A percentile compares a stretch with the other conserved stretches of the same genome.
These are phyloP conservation scores for Trametes maxima DNA, from an alignment of 768 basidiomycete genomes.

Conservation along the genomic window DNA sequence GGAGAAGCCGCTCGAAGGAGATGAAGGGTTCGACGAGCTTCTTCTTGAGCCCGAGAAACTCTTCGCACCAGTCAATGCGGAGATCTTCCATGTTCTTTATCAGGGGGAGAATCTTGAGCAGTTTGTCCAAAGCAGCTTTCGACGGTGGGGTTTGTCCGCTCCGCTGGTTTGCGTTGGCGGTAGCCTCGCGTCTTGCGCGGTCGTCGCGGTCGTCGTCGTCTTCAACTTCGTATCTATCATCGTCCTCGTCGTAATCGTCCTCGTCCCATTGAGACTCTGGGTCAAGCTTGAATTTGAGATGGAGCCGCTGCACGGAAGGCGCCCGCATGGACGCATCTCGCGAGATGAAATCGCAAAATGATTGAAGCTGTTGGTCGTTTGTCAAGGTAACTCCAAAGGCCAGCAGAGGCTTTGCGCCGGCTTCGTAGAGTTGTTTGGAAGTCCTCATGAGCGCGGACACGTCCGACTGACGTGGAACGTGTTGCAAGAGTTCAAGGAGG, in stretches of 20 bases:
- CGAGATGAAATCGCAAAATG: too few relatives aligned
- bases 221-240: too few relatives aligned
- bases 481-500: background rate
- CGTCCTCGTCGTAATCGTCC: too few relatives aligned
- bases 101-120: background rate
- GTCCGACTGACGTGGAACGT: slow-evolving; percentile 4
- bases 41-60: background rate
- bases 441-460: background rate
- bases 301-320: too few relatives aligned
- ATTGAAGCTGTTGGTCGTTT: too few relatives aligned
- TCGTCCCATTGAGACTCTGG: too few relatives aligned
- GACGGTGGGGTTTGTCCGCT: background rate
- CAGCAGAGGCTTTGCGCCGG: background rate
- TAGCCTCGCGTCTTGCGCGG: background rate
- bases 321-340: too few relatives aligned
- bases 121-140: background rate
- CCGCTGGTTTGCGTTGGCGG: too few relatives aligned
- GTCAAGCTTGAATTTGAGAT: too few relatives aligned
- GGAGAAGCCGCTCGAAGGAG: background rate
- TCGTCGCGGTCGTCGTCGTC: background rate
- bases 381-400: background rate
- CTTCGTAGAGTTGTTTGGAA: background rate
- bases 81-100: background rate
- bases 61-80: slow-evolving; percentile 11
- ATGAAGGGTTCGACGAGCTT: background rate